Conservation (phyloP, 148 eudicot genomes). For the Silene conica region DNA sequence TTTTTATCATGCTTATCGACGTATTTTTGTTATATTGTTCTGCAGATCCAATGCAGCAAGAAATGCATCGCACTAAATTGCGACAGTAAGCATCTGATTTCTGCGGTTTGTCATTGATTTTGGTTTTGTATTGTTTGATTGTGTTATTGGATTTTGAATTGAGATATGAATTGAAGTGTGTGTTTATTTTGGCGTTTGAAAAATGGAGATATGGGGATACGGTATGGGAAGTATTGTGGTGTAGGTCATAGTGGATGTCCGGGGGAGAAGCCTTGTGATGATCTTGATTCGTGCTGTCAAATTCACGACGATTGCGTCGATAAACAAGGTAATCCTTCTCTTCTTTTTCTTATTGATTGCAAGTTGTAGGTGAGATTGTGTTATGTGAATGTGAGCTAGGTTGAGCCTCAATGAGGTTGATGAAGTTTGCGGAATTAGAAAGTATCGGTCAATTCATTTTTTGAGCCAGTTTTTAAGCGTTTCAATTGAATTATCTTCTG, state of each 20-base stretch:
- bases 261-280: constrained; percentile 92
- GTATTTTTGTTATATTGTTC: not conserved
- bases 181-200: not conserved
- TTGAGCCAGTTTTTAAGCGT: not conserved
- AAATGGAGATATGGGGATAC: constrained; percentile 64
- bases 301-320: constrained; percentile 83
- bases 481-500: not conserved
- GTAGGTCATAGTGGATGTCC: constrained; percentile 93
- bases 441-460: not conserved
- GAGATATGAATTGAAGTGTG: not conserved
- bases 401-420: not conserved
- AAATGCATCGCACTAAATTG: constrained; percentile 65
- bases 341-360: too few relatives aligned
- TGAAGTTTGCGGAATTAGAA: not conserved
- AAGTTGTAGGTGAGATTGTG: not conserved
- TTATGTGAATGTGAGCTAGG: not conserved
- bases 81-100: constrained; percentile 40
- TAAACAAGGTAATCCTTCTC: constrained; percentile 45
- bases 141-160: not conserved
- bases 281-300: constrained; percentile 89
- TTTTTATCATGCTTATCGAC: too few relatives aligned
- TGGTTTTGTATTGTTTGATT: not conserved
- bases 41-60: constrained; percentile 72
- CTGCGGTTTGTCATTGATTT: not conserved
- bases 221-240: constrained; percentile 91